These are phyloP conservation scores for Sugiyamaella novakii DNA, from an alignment of 1,139 yeast species.

Conservation along the genomic window DNA sequence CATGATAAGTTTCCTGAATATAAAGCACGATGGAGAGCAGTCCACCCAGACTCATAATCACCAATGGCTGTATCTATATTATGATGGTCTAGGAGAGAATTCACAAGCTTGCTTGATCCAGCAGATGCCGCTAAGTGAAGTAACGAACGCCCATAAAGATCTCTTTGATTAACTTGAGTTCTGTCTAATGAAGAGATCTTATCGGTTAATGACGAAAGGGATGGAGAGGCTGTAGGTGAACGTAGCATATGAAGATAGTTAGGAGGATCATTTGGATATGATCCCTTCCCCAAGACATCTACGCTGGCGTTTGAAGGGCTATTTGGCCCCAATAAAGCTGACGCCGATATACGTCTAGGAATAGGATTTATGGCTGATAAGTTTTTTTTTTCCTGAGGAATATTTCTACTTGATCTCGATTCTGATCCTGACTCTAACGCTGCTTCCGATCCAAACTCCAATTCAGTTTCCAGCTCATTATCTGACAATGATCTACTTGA, in stretches of 20 bases:
- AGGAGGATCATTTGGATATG: too few relatives aligned
- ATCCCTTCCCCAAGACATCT: too few relatives aligned
- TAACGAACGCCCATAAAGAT: constrained; percentile 72
- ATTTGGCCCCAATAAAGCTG: too few relatives aligned
- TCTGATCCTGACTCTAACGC: background rate
- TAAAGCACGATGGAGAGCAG: constrained; percentile 71
- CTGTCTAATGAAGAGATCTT: constrained; percentile 6
- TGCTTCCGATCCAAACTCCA: too few relatives aligned
- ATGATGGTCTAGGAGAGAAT: constrained; percentile 52
- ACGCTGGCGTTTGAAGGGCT: too few relatives aligned
- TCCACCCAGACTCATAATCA: constrained; percentile 85
- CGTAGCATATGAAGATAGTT: constrained; percentile 1
- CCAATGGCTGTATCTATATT: constrained; percentile 49
- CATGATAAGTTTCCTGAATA: constrained; percentile 60
- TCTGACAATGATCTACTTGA: too few relatives aligned
- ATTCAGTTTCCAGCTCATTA: too few relatives aligned
- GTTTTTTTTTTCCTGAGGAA: too few relatives aligned
- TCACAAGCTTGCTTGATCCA: constrained; percentile 44
- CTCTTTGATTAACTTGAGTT: constrained; percentile 52
- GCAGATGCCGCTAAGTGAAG: constrained; percentile 59
- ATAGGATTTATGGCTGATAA: too few relatives aligned
- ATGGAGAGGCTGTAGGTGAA: constrained; percentile 5
- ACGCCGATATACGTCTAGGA: too few relatives aligned
- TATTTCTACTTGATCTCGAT: too few relatives aligned
- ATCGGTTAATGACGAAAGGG: constrained; percentile 6